These are phyloP conservation scores for Tulasnella sp. DNA, from an alignment of 768 basidiomycete species.

Conservation along the genomic window DNA sequence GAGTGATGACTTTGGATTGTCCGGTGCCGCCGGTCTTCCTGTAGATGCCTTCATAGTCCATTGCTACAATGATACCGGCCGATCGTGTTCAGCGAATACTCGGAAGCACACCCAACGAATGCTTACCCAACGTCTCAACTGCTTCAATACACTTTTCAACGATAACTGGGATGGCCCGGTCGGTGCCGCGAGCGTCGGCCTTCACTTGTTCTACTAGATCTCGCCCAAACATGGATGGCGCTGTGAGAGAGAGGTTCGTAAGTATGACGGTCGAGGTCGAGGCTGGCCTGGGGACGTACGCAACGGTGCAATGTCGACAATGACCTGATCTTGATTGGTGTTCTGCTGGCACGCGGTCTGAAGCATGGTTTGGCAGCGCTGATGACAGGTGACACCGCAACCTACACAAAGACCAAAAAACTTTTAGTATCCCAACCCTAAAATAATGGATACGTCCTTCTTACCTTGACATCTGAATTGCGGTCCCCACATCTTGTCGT, in stretches of 20 bases:
- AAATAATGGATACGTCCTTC: slow-evolving; percentile 36
- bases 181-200: slow-evolving; percentile 56
- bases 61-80: slow-evolving; percentile 45
- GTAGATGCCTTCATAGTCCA: slow-evolving; percentile 97
- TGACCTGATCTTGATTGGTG: slow-evolving; percentile 30
- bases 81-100: background rate
- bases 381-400: slow-evolving; percentile 83
- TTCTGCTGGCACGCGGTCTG: slow-evolving; percentile 60
- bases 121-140: slow-evolving; percentile 78
- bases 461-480: slow-evolving; percentile 83
- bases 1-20: slow-evolving; percentile 88
- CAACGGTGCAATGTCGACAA: slow-evolving; percentile 33
- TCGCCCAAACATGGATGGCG: slow-evolving; percentile 89
- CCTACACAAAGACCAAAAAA: slow-evolving; percentile 41
- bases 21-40: slow-evolving; percentile 93
- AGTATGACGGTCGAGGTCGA: slow-evolving; percentile 20
- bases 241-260: slow-evolving; percentile 39
- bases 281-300: slow-evolving; percentile 33
- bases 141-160: slow-evolving; percentile 96
- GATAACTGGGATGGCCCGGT: slow-evolving; percentile 72
- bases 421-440: background rate
- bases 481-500: slow-evolving; percentile 99
- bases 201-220: slow-evolving; percentile 80
- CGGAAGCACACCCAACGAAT: background rate
- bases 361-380: slow-evolving; percentile 72